A percentile compares a stretch with the other conserved stretches of the same genome.
Conservation (phyloP, 306 rosid species). For the Quercus gilva region DNA sequence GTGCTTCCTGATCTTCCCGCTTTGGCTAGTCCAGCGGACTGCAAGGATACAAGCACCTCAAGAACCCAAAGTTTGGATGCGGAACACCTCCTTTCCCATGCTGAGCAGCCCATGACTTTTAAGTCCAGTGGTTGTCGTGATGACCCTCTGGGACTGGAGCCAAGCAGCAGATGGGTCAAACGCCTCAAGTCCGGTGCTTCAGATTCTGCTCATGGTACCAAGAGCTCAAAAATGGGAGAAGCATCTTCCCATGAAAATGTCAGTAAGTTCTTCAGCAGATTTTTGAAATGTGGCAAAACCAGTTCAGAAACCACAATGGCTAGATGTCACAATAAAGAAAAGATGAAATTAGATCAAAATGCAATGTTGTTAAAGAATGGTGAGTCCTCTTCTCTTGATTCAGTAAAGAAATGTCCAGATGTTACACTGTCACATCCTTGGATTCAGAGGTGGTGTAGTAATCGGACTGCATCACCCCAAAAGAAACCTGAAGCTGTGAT, state of each 20-base stretch:
- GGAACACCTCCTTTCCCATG: slow-evolving; percentile 61
- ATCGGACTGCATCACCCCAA: slow-evolving; percentile 24
- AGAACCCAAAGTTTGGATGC: slow-evolving; percentile 76
- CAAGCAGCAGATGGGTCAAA: slow-evolving; percentile 70
- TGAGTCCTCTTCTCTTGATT: slow-evolving; percentile 29
- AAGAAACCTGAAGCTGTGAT: slow-evolving; percentile 35
- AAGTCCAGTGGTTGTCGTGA: slow-evolving; percentile 33
- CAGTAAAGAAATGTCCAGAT: slow-evolving; percentile 34
- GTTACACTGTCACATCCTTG: slow-evolving; percentile 75
- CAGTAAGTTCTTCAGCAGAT: slow-evolving; percentile 25
- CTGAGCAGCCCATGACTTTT: slow-evolving; percentile 38
- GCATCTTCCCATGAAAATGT: slow-evolving; percentile 44
- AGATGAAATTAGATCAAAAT: slow-evolving; percentile 18
- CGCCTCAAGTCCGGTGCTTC: slow-evolving; percentile 61
- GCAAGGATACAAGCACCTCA: slow-evolving; percentile 69
- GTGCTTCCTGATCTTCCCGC: slow-evolving; percentile 40
- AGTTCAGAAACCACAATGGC: slow-evolving; percentile 36
- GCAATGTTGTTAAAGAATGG: slow-evolving; percentile 26
- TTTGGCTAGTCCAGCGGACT: slow-evolving; percentile 41
- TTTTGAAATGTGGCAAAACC: slow-evolving; percentile 28
- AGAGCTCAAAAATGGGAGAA: slow-evolving; percentile 51
- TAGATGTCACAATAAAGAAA: slow-evolving; percentile 31
- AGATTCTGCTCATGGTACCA: slow-evolving; percentile 45
- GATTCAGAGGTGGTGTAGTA: slow-evolving; percentile 72
- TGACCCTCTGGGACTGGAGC: slow-evolving; percentile 48